A percentile compares a stretch with the other conserved stretches of the same genome.
Conservation (phyloP, 805 yeast species). For the Zygosaccharomyces gambellarensis region DNA sequence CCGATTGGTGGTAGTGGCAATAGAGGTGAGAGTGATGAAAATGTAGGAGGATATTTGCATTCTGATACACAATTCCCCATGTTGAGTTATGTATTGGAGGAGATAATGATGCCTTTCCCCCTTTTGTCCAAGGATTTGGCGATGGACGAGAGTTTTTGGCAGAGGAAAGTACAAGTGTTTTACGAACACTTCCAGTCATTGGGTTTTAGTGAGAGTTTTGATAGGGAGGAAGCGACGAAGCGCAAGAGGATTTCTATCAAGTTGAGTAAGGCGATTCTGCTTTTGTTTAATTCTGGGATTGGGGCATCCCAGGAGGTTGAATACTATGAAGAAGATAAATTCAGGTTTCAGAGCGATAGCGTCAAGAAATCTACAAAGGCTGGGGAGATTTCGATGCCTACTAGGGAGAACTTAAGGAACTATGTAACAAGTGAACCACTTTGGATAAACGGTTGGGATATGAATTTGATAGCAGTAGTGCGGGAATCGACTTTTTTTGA, state of each 20-base stretch:
- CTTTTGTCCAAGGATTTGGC: slow-evolving; percentile 46
- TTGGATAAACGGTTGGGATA: slow-evolving; percentile 50
- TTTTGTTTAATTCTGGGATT: slow-evolving; percentile 72
- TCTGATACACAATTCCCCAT: slow-evolving; percentile 53
- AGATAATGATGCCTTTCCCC: slow-evolving; percentile 69
- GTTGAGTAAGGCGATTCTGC: slow-evolving; percentile 54
- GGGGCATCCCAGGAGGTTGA: slow-evolving; percentile 53
- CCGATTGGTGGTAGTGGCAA: not conserved
- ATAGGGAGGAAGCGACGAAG: slow-evolving; percentile 71
- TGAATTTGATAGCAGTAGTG: slow-evolving; percentile 66
- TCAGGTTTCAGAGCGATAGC: slow-evolving; percentile 22
- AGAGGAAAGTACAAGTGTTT: slow-evolving; percentile 70
- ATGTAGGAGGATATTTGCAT: not conserved
- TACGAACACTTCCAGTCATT: slow-evolving; percentile 72
- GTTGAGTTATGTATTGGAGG: slow-evolving; percentile 56
- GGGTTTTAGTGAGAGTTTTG: slow-evolving; percentile 66
- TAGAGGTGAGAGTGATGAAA: not conserved
- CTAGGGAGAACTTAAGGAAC: slow-evolving; percentile 36
- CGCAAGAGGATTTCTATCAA: slow-evolving; percentile 58
- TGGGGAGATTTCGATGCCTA: slow-evolving; percentile 38
- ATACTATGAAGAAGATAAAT: slow-evolving; percentile 40
- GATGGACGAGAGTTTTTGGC: slow-evolving; percentile 68
- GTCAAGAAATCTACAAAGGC: slow-evolving; percentile 33
- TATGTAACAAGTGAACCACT: slow-evolving; percentile 33
- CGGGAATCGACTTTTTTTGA: slow-evolving; percentile 19